Percentiles rank a stretch among this genome's conserved stretches.
phyloP scores from a whole-genome alignment of 2,329 filamentous ascomycete genomes.

The Colletotrichum eremochloae region DNA sequence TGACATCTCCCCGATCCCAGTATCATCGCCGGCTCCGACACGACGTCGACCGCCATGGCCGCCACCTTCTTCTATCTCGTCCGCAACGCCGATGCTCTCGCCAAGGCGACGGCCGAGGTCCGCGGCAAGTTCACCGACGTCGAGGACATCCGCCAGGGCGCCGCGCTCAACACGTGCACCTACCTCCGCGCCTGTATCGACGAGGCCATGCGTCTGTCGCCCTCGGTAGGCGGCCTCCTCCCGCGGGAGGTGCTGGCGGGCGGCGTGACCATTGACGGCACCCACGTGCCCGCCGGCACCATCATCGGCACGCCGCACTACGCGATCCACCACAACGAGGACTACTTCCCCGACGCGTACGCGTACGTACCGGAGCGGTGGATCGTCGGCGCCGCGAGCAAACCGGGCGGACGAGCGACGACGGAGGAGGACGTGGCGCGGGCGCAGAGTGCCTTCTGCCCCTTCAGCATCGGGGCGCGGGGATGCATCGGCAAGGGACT shows the following conservation, averaged over 20 bases:
- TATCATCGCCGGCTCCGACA: conserved; percentile 80
- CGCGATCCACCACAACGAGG: conserved; percentile 75
- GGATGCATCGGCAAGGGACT: conserved; percentile 80
- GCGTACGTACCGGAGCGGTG: conserved; percentile 75
- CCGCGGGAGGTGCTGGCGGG: conserved; percentile 71
- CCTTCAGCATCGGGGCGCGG: conserved; percentile 77
- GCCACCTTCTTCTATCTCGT: conserved; percentile 74
- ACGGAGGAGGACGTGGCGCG: conserved; percentile 64
- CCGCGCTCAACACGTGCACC: conserved; percentile 62
- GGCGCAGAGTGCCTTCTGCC: conserved; percentile 79
- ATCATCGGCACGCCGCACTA: conserved; percentile 77
- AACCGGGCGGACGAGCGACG: conserved; percentile 46
- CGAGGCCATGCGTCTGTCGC: conserved; percentile 74
- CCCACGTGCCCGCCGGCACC: conserved; percentile 68
- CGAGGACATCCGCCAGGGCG: conserved; percentile 69
- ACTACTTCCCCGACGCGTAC: conserved; percentile 72
- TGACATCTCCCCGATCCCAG: conserved; percentile 46
- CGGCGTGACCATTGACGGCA: conserved; percentile 67
- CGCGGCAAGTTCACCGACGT: conserved; percentile 63
- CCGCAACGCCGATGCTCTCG: conserved; percentile 62
- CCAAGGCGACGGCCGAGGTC: conserved; percentile 64
- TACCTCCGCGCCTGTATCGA: conserved; percentile 75
- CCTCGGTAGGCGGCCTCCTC: conserved; percentile 71
- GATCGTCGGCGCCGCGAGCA: conserved; percentile 64
- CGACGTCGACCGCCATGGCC: conserved; percentile 77